Conservation (phyloP, 805 yeast genomes). For the Yarrowia osloensis region DNA sequence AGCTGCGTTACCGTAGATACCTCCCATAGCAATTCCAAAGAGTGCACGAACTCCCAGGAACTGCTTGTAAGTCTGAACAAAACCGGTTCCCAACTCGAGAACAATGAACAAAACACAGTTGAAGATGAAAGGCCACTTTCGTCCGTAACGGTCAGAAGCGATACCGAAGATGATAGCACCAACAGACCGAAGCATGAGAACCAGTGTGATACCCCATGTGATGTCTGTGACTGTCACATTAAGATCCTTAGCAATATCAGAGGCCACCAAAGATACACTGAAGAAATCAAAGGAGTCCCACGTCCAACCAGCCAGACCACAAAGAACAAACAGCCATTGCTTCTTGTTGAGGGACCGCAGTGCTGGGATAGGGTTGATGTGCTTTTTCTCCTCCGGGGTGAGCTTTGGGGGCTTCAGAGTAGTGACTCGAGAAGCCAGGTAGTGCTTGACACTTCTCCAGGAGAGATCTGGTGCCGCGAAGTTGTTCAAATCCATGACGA, state of each 20-base stretch:
- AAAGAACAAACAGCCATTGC: conserved; percentile 62
- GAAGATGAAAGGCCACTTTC: conserved; percentile 7
- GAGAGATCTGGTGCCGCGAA: neutral
- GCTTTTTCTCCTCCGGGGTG: neutral
- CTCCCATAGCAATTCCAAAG: conserved; percentile 74
- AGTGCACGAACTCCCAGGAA: conserved; percentile 64
- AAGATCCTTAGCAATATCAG: conserved; percentile 53
- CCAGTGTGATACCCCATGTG: conserved; percentile 66
- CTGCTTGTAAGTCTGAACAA: conserved; percentile 51
- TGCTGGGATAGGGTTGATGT: conserved; percentile 17
- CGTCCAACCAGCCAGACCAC: conserved; percentile 68
- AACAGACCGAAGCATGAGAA: conserved; percentile 11
- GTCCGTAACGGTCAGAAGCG: conserved; percentile 3
- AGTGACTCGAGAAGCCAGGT: conserved; percentile 5
- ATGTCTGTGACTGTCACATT: conserved; percentile 50
- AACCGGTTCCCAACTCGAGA: conserved; percentile 1
- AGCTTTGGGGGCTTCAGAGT: neutral
- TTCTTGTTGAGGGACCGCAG: conserved; percentile 37
- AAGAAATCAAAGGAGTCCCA: conserved; percentile 75
- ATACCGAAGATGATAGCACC: conserved; percentile 5
- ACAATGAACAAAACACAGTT: conserved; percentile 1
- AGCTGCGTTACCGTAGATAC: conserved; percentile 64
- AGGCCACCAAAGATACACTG: conserved; percentile 57
- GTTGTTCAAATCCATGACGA: neutral
- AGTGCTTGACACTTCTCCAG: neutral